phyloP scores from a whole-genome alignment of 2,329 filamentous ascomycete genomes.

The Alternaria brassicicola region DNA sequence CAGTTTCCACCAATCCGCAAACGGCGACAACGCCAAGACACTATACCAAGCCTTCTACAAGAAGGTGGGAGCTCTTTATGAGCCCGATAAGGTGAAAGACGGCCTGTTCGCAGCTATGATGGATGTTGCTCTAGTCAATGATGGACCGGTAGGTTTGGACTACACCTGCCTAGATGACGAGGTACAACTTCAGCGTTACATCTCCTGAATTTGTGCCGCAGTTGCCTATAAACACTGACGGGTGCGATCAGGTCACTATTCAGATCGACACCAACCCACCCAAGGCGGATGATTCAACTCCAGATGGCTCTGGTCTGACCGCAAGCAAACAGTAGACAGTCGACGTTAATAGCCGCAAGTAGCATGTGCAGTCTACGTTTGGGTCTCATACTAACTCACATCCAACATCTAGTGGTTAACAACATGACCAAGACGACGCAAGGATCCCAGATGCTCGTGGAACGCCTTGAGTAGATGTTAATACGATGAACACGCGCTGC shows the following conservation, averaged over 20 bases:
- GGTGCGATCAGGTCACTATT: slow-evolving; percentile 53
- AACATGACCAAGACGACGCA: slow-evolving; percentile 43
- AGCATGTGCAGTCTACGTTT: slow-evolving; percentile 1
- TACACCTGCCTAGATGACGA: slow-evolving; percentile 63
- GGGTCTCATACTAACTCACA: background rate
- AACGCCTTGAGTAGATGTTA: slow-evolving; percentile 39
- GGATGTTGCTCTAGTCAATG: slow-evolving; percentile 92
- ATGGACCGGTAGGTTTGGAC: slow-evolving; percentile 72
- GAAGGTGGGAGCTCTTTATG: slow-evolving; percentile 75
- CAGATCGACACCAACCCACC: slow-evolving; percentile 57
- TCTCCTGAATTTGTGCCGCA: background rate
- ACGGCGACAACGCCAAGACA: slow-evolving; percentile 75
- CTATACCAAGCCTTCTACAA: slow-evolving; percentile 85
- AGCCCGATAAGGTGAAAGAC: slow-evolving; percentile 79
- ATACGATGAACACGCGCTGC: background rate
- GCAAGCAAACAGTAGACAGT: slow-evolving; percentile 16
- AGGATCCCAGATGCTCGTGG: slow-evolving; percentile 43
- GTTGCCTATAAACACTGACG: background rate
- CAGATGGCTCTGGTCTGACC: slow-evolving; percentile 14
- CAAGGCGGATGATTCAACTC: slow-evolving; percentile 42
- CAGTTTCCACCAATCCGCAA: slow-evolving; percentile 88
- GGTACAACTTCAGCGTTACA: slow-evolving; percentile 53
- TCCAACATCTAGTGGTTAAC: slow-evolving; percentile 20
- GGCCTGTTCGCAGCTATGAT: slow-evolving; percentile 99
- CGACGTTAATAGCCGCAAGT: slow-evolving; percentile 31